Base-by-base conservation (phyloP, 257 asterid genomes). In the Sherardia arvensis region DNA sequence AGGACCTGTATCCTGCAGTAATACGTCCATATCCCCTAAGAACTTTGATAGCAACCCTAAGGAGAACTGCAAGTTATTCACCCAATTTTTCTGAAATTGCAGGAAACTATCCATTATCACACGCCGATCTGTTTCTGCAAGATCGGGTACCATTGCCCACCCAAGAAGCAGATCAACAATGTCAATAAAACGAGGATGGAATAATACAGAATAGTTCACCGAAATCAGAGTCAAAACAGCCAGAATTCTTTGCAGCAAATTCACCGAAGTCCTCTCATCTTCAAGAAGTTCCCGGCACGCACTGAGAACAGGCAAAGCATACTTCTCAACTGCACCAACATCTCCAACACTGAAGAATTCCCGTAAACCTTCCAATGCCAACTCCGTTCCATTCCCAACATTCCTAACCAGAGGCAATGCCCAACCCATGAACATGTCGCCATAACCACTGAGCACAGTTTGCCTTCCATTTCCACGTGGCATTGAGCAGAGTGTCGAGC, bases 41-140 rank as follows among this genome's bases (percentile, higher is more conserved):
- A 93, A 90, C 71, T 93, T 93, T 30, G 95, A 87, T 71, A 93
- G 81, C 84, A 93, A 79, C 34, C 96, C 97, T 60, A 87, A 65
- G 27, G 97, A 89, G 77, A 93, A 93, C 66, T 89, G 96, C 97
- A 90, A 82, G 76, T 90, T 89, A 71, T 90, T 93, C 65, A 84
- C 99, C 99, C 99, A 93, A 68, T 89, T 85, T 72, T 93, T 93
- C 91, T 90, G 97, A 76, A 93, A 93, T 67, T 90, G 97, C 77
- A 93, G 73, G 84, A 93, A 93, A 76, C 97, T 85, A 71, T 93
- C 97, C 95, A 93, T 87, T 63, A 93, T 90, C 56, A 85, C 86
- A 69, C 69, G 85, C 77, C 85, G 80, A 67, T 89, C 97, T 33
- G 95, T 63, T 62, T 87, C 99, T 59, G 67, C 81, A 71, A 85